phyloP scores from a whole-genome alignment of 2,329 filamentous ascomycete genomes.

The Cercospora sojina region DNA sequence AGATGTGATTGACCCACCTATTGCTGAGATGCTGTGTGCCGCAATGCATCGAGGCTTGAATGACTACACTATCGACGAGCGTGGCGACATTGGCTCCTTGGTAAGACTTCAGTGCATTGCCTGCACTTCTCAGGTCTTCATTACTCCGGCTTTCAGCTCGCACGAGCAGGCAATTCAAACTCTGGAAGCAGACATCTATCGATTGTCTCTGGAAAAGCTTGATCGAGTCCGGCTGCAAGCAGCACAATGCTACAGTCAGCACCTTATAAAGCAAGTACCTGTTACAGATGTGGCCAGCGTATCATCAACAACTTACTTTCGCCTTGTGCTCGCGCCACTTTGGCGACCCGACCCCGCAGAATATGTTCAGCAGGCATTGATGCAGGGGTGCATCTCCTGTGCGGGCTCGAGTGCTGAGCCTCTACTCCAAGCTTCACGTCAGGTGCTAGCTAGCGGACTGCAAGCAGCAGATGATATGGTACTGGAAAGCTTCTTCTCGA shows the following conservation, averaged over 20 bases:
- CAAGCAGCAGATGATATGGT: conserved; percentile 14
- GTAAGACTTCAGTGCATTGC: conserved; percentile 77
- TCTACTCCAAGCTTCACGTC: conserved; percentile 66
- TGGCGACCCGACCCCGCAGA: neutral
- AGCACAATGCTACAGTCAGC: conserved; percentile 45
- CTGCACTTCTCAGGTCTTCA: conserved; percentile 47
- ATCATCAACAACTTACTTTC: conserved; percentile 31
- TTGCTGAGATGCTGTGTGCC: conserved; percentile 29
- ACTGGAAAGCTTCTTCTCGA: conserved; percentile 25
- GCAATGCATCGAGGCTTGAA: conserved; percentile 57
- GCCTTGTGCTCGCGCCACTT: conserved; percentile 23
- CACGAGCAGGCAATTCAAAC: conserved; percentile 5
- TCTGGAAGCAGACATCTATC: conserved; percentile 45
- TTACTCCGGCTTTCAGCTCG: conserved; percentile 2
- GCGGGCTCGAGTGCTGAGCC: conserved; percentile 77
- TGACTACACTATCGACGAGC: conserved; percentile 86
- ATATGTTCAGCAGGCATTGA: conserved; percentile 48
- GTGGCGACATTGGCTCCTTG: conserved; percentile 86
- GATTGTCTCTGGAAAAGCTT: conserved; percentile 82
- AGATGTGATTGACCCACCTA: conserved; percentile 4
- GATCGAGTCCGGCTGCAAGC: conserved; percentile 77
- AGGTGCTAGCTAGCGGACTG: conserved; percentile 57
- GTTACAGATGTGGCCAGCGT: conserved; percentile 28
- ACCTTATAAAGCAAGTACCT: neutral
- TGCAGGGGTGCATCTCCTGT: conserved; percentile 69